Conservation (phyloP, 208 protist species). For the Balamuthia mandrillaris region DNA sequence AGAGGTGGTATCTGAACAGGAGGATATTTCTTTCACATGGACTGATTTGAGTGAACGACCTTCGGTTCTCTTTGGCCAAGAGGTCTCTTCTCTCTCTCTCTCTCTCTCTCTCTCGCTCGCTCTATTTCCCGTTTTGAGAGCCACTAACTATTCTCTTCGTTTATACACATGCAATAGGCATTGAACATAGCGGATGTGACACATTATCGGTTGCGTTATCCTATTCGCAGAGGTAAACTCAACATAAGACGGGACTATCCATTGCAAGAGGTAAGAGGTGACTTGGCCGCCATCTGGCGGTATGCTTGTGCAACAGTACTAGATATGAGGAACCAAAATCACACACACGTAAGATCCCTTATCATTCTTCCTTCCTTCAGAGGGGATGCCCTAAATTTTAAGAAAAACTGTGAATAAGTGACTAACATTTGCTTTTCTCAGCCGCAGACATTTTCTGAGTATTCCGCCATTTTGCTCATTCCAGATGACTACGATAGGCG, state of each 20-base stretch:
- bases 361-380: too few relatives aligned
- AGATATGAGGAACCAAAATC: too few relatives aligned
- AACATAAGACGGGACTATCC: background rate
- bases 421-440: background rate
- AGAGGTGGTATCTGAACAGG: background rate
- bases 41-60: background rate
- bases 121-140: too few relatives aligned
- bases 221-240: background rate
- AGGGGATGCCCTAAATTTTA: too few relatives aligned
- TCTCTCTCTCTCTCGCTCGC: too few relatives aligned
- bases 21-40: conserved; percentile 12
- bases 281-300: background rate
- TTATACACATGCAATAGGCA: background rate
- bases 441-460: background rate
- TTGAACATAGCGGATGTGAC: background rate
- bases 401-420: background rate
- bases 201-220: background rate
- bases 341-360: too few relatives aligned
- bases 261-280: background rate
- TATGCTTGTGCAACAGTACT: background rate
- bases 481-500: background rate
- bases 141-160: too few relatives aligned
- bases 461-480: background rate
- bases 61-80: background rate
- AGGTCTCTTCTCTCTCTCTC: background rate